phyloP scores from a whole-genome alignment of 805 yeast genomes.

The Metschnikowia similis region DNA sequence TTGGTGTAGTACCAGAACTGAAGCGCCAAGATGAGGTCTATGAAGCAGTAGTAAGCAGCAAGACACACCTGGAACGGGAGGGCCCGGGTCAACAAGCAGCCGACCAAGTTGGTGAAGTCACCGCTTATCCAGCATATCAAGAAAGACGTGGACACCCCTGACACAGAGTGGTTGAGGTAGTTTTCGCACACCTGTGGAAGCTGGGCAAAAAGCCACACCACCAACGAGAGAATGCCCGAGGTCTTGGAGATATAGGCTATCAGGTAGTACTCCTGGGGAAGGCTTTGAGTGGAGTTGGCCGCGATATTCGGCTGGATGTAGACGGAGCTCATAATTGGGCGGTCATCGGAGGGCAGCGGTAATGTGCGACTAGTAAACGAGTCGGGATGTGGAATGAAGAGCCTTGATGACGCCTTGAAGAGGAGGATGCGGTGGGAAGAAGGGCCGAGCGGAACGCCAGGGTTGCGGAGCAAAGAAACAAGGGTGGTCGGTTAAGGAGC shows the following conservation, averaged over 20 bases:
- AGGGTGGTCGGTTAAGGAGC: neutral
- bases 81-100: conserved; percentile 74
- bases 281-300: conserved; percentile 7
- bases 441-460: neutral
- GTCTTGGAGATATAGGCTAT: conserved; percentile 11
- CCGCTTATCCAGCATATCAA: conserved; percentile 35
- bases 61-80: conserved; percentile 74
- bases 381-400: too few species aligned
- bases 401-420: neutral
- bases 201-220: conserved; percentile 29
- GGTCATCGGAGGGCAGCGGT: neutral
- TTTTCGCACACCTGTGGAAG: conserved; percentile 27
- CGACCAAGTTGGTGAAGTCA: conserved; percentile 49
- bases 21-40: conserved; percentile 14
- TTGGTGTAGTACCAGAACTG: conserved; percentile 19
- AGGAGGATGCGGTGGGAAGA: neutral
- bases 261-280: conserved; percentile 12
- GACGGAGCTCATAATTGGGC: conserved; percentile 3
- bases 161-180: conserved; percentile 30
- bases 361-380: neutral
- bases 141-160: conserved; percentile 31
- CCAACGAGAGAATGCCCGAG: conserved; percentile 20
- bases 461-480: neutral
- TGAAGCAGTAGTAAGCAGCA: conserved; percentile 62
- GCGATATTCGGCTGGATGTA: conserved; percentile 2